phyloP scores from a whole-genome alignment of 352 stramenopile genomes.

The Pythium aquatile region DNA sequence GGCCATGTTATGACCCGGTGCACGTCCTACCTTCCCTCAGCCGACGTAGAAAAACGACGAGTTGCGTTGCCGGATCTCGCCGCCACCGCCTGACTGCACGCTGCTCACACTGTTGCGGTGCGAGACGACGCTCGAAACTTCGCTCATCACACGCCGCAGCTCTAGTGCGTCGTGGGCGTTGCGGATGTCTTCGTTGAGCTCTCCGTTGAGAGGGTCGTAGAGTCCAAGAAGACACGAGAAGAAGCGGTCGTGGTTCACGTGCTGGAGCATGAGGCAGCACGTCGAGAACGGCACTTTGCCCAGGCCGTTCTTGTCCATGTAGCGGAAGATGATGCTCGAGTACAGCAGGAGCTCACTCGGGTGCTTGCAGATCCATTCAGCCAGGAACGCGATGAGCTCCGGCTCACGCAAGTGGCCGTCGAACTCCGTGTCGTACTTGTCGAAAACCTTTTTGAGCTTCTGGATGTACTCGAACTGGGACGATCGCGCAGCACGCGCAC shows the following conservation, averaged over 20 bases:
- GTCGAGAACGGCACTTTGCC: conserved; percentile 80
- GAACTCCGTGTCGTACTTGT: conserved; percentile 69
- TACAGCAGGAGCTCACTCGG: conserved; percentile 74
- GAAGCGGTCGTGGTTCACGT: conserved; percentile 87
- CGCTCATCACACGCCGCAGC: conserved; percentile 70
- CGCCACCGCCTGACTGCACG: conserved; percentile 34
- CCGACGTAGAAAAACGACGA: conserved; percentile 80
- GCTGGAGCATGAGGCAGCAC: conserved; percentile 85
- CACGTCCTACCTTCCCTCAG: background rate
- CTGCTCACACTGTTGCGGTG: conserved; percentile 51
- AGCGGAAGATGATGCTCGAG: conserved; percentile 81
- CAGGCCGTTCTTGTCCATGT: conserved; percentile 87
- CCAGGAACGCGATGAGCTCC: conserved; percentile 71
- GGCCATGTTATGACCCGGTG: background rate
- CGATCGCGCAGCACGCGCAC: conserved; percentile 45
- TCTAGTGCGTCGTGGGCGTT: conserved; percentile 57
- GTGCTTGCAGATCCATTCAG: conserved; percentile 85
- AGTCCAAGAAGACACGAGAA: conserved; percentile 82
- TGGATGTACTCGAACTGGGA: conserved; percentile 85
- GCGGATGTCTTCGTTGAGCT: conserved; percentile 77
- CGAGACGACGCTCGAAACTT: conserved; percentile 65
- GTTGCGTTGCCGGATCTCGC: conserved; percentile 47
- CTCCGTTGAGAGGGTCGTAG: conserved; percentile 76
- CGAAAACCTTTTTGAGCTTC: conserved; percentile 74
- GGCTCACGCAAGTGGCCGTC: conserved; percentile 66